A percentile compares a stretch with the other conserved stretches of the same genome.
Evolutionary conservation across 352 stramenopile species (phyloP).

Genomic region (Phytophthora vignae): DNA sequence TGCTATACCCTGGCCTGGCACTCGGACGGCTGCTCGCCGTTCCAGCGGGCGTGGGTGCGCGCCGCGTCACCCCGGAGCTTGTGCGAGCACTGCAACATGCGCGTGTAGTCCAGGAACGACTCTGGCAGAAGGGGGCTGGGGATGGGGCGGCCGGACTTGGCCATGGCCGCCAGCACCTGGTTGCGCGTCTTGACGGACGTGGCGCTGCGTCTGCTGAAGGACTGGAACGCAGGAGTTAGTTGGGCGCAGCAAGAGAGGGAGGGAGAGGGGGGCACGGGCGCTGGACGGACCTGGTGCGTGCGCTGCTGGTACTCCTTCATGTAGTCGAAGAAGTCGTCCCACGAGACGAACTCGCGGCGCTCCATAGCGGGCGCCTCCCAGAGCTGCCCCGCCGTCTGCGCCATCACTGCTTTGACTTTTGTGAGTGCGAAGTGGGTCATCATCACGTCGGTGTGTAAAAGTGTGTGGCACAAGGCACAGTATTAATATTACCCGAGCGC

Average conservation of each 20-base stretch:
- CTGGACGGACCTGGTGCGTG: constrained; percentile 29
- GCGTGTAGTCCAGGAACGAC: constrained; percentile 42
- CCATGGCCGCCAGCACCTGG: constrained; percentile 36
- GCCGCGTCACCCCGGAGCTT: constrained; percentile 14
- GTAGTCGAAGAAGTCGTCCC: constrained; percentile 39
- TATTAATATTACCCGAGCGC: no score
- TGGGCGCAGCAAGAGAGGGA: no score
- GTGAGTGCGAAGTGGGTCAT: not conserved
- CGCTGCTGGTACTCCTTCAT: constrained; percentile 39
- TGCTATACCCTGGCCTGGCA: constrained; percentile 38
- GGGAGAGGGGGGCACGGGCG: no score
- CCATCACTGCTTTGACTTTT: not conserved
- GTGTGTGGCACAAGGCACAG: no score
- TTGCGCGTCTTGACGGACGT: constrained; percentile 48
- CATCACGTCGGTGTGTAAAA: not conserved
- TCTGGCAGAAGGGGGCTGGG: constrained; percentile 32
- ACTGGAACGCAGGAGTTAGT: constrained; percentile 8
- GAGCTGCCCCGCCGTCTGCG: not conserved
- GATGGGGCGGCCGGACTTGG: constrained; percentile 9
- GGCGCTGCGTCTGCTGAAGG: constrained; percentile 31
- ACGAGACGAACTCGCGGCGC: constrained; percentile 32
- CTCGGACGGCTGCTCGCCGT: constrained; percentile 36
- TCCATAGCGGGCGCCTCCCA: constrained; percentile 28
- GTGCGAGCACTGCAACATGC: constrained; percentile 40
- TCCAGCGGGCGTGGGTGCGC: constrained; percentile 15